Conservation (phyloP, 108 stramenopile species). For the Skeletonema potamos region DNA sequence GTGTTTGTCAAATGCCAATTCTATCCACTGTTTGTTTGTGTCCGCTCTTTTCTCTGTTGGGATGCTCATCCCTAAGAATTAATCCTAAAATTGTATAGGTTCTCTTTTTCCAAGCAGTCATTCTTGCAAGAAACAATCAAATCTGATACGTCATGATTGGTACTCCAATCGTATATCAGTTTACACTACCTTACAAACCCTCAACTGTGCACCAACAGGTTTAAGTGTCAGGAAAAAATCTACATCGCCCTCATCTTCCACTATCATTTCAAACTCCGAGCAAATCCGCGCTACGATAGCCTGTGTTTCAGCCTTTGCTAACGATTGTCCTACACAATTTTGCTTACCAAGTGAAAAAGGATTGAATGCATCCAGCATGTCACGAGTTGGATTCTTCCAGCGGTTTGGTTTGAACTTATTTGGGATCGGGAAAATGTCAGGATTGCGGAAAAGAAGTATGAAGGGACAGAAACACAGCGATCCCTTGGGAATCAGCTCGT, state of each 20-base stretch:
- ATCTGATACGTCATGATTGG: no score
- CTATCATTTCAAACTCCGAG: background rate
- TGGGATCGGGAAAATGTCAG: constrained; percentile 1
- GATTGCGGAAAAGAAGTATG: constrained; percentile 11
- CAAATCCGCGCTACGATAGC: background rate
- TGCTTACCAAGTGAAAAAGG: constrained; percentile 25
- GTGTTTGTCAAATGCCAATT: no score
- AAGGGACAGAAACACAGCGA: background rate
- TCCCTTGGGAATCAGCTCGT: constrained; percentile 21
- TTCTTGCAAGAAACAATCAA: no score
- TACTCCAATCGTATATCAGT: no score
- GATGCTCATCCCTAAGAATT: no score
- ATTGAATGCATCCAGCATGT: constrained; percentile 12
- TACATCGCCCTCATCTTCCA: background rate
- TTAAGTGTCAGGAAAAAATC: background rate
- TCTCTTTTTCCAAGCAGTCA: no score
- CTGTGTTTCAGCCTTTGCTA: constrained; percentile 13
- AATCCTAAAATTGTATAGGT: no score
- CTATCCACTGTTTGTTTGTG: no score
- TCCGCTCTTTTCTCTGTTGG: no score
- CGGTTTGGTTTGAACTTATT: constrained; percentile 17
- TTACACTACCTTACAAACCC: background rate
- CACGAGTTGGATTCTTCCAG: constrained; percentile 37
- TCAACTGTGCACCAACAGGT: background rate
- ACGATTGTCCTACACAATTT: constrained; percentile 26